Conservation (phyloP, 225 moss, liverwort and hornwort species). For the Physcomitrium patens region DNA sequence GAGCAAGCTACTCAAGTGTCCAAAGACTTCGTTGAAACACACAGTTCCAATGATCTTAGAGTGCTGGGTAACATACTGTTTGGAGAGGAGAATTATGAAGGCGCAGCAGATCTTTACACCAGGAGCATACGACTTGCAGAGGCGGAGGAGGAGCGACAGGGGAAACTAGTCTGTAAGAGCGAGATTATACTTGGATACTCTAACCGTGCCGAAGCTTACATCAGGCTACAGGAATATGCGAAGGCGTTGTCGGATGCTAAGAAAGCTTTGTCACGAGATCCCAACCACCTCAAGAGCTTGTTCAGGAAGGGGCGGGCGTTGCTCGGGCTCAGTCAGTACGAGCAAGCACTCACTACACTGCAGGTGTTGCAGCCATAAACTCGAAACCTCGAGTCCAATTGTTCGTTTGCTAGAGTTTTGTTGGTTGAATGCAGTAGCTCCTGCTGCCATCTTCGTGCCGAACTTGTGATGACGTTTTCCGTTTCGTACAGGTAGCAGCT, state of each 20-base stretch:
- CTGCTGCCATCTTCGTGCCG: no score
- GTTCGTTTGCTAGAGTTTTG: no score
- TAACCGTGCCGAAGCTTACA: constrained; percentile 92
- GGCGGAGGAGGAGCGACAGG: constrained; percentile 57
- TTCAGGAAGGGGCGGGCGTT: constrained; percentile 88
- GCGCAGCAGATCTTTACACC: constrained; percentile 74
- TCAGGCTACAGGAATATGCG: constrained; percentile 75
- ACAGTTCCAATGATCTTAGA: constrained; percentile 64
- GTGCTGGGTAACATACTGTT: constrained; percentile 77
- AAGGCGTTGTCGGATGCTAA: constrained; percentile 79
- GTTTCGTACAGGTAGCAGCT: constrained; percentile 51
- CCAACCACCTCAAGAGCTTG: constrained; percentile 84
- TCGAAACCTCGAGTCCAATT: no score
- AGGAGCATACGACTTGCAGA: constrained; percentile 67
- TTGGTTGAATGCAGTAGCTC: no score
- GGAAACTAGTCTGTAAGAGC: constrained; percentile 48
- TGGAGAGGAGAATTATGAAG: constrained; percentile 63
- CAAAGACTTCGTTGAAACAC: constrained; percentile 26
- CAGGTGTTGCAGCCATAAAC: constrained; percentile 36
- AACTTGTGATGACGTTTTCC: neutral
- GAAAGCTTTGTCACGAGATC: constrained; percentile 69
- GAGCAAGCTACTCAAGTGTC: neutral
- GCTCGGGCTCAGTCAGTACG: constrained; percentile 75
- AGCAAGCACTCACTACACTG: constrained; percentile 76
- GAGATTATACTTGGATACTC: constrained; percentile 90